Conservation (phyloP, 352 stramenopile genomes). For the Pythium brachiatum region DNA sequence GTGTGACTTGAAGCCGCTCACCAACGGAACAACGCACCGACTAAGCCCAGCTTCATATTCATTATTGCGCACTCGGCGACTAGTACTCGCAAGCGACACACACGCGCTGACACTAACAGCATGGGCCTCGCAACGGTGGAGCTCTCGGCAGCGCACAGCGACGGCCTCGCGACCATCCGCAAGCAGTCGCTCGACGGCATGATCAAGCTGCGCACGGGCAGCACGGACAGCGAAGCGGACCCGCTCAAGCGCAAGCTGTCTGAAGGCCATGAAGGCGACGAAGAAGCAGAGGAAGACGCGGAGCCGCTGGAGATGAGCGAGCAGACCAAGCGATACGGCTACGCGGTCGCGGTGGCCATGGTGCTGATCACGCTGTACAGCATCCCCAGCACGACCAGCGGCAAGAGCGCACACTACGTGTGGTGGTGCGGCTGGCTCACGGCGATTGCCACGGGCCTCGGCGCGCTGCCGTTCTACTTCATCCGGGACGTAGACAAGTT, state of each 20-base stretch:
- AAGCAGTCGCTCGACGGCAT: constrained; percentile 1
- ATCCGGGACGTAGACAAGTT: constrained; percentile 91
- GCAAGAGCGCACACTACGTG: constrained; percentile 87
- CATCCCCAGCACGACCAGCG: constrained; percentile 35
- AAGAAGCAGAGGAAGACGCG: constrained; percentile 20
- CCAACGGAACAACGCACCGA: background rate
- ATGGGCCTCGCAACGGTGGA: constrained; percentile 15
- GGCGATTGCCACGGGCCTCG: constrained; percentile 93
- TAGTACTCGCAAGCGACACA: background rate
- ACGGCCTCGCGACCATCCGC: background rate
- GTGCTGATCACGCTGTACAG: constrained; percentile 67
- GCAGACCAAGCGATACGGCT: constrained; percentile 34
- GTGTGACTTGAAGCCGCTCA: background rate
- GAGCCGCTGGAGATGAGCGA: constrained; percentile 27
- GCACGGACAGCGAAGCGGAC: constrained; percentile 7
- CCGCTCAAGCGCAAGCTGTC: constrained; percentile 1
- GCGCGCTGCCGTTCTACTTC: constrained; percentile 94
- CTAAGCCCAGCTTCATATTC: background rate
- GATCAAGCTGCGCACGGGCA: constrained; percentile 13
- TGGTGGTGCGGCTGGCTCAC: constrained; percentile 99
- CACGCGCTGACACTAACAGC: background rate
- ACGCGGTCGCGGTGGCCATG: constrained; percentile 48
- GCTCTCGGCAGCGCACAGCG: background rate
- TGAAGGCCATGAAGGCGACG: constrained; percentile 1
- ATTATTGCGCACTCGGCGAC: constrained; percentile 4